Conservation (phyloP, 2,329 filamentous ascomycete genomes). For the Fusarium neocosmosporiellum region DNA sequence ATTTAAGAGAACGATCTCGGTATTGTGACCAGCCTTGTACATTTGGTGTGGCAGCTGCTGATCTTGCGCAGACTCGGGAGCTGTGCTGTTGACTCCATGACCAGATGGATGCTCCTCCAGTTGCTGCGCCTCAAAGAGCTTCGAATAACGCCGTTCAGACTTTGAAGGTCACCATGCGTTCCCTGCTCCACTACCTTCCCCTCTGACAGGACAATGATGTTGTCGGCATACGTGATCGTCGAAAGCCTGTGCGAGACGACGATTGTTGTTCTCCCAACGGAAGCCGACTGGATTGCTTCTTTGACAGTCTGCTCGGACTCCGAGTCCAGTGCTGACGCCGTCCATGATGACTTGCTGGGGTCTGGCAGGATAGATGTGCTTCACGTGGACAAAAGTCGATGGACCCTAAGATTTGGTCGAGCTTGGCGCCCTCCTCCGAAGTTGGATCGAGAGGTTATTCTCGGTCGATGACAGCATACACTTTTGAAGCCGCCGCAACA, state of each 20-base stretch:
- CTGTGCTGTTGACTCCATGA: background rate
- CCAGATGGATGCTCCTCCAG: conserved; percentile 13
- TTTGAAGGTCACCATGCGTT: conserved; percentile 62
- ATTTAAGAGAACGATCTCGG: background rate
- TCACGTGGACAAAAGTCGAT: conserved; percentile 58
- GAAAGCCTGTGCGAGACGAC: conserved; percentile 69
- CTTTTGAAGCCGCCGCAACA: background rate
- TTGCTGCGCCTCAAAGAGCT: conserved; percentile 55
- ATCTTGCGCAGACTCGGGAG: background rate
- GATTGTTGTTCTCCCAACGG: conserved; percentile 64
- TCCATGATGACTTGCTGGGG: conserved; percentile 55
- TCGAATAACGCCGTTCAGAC: conserved; percentile 58
- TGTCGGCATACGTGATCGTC: conserved; percentile 44
- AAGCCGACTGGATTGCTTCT: conserved; percentile 62
- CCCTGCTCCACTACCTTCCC: conserved; percentile 70
- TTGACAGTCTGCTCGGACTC: conserved; percentile 61
- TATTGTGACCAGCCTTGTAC: background rate
- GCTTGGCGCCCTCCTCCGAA: conserved; percentile 44
- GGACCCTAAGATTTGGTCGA: conserved; percentile 42
- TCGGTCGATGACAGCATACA: conserved; percentile 76
- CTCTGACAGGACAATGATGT: conserved; percentile 69
- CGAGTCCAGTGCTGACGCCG: conserved; percentile 55
- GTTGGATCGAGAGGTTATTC: conserved; percentile 48
- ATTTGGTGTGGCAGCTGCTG: background rate
- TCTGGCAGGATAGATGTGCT: conserved; percentile 63